Conservation (phyloP, 352 stramenopile species). For the Vaucheria bursata region DNA sequence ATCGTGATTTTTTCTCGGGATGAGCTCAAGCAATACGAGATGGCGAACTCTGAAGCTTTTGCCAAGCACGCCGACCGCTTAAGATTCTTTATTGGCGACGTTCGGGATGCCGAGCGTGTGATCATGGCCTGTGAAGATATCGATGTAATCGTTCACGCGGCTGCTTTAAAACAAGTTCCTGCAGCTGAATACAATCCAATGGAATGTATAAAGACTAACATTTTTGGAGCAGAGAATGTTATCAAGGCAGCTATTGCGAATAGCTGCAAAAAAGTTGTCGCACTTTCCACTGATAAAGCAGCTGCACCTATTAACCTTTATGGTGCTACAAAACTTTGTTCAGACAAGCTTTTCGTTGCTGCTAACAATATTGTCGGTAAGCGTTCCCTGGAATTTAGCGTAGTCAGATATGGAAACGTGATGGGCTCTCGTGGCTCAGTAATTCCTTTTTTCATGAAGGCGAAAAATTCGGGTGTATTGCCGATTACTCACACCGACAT, state of each 20-base stretch:
- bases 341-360: neutral
- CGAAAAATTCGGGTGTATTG: neutral
- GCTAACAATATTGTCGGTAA: neutral
- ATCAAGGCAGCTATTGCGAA: neutral
- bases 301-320: neutral
- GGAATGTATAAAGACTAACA: neutral
- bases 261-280: neutral
- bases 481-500: neutral
- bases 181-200: neutral
- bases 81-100: constrained; percentile 2
- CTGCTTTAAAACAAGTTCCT: neutral
- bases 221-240: neutral
- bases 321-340: neutral
- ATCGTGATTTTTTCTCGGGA: neutral
- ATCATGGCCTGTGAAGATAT: neutral
- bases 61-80: neutral
- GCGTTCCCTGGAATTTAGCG: neutral
- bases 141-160: neutral
- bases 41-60: neutral
- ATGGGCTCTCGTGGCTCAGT: neutral
- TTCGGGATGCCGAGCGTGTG: neutral
- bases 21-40: neutral
- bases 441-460: neutral
- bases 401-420: neutral
- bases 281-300: neutral